These are phyloP conservation scores for Tolypocladium amazonense DNA, from an alignment of 2,329 filamentous ascomycete species.

Conservation along the genomic window DNA sequence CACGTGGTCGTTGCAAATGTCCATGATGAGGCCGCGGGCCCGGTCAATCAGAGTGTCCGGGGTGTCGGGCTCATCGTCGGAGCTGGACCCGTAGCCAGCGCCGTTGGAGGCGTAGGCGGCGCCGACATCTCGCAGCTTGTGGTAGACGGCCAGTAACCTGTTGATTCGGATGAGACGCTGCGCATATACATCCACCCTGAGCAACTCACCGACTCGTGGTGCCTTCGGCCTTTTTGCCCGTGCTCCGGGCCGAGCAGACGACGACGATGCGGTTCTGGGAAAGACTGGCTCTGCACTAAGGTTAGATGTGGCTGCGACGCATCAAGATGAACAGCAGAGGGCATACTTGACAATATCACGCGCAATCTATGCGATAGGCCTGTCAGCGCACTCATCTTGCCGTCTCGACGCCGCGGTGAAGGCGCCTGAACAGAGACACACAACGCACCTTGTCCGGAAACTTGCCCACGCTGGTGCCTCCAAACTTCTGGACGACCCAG, in stretches of 20 bases:
- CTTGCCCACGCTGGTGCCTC: conserved; percentile 91
- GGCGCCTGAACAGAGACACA: neutral
- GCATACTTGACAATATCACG: conserved; percentile 31
- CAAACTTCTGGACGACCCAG: conserved; percentile 93
- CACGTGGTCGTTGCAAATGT: conserved; percentile 75
- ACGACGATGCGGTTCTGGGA: conserved; percentile 69
- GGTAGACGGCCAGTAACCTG: conserved; percentile 50
- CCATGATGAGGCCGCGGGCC: conserved; percentile 66
- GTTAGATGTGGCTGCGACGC: neutral
- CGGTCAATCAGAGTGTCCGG: conserved; percentile 46
- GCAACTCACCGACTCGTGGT: conserved; percentile 81
- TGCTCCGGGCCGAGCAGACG: conserved; percentile 91
- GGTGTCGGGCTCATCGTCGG: conserved; percentile 39
- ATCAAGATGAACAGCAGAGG: neutral
- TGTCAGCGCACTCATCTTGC: neutral
- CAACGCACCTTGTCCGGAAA: conserved; percentile 59
- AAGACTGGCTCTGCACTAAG: conserved; percentile 32
- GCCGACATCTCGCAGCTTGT: conserved; percentile 43
- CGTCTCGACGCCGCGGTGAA: neutral
- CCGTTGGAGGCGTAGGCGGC: conserved; percentile 33
- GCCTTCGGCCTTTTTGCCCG: conserved; percentile 85
- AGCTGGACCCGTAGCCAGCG: conserved; percentile 32
- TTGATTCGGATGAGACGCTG: neutral
- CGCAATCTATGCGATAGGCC: conserved; percentile 21
- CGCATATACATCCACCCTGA: neutral